Conservation (phyloP, 768 basidiomycete species). For the Gloeostereum incarnatum region DNA sequence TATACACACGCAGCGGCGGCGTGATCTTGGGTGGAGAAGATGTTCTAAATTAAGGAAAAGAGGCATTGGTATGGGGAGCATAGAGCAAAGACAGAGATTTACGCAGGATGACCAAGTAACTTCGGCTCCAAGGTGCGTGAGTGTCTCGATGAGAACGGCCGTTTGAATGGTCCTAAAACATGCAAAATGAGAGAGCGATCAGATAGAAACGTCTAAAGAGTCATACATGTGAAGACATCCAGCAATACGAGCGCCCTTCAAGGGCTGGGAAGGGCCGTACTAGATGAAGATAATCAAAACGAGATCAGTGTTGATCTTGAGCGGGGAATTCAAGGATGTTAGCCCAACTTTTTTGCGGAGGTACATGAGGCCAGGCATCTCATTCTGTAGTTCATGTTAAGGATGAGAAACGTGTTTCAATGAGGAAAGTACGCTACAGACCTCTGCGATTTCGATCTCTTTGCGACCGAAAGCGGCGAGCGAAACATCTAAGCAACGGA, state of each 20-base stretch:
- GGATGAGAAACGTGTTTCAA: not conserved
- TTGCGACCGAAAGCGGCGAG: constrained; percentile 99
- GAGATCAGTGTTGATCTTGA: constrained; percentile 14
- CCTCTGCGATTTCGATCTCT: constrained; percentile 99
- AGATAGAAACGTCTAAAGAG: not conserved
- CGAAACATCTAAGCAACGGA: constrained; percentile 58
- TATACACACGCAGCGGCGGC: constrained; percentile 85
- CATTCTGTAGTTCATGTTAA: constrained; percentile 44
- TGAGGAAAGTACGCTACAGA: constrained; percentile 29
- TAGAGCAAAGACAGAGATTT: constrained; percentile 19
- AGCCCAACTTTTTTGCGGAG: constrained; percentile 69
- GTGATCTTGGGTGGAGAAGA: constrained; percentile 99
- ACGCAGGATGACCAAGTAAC: constrained; percentile 99
- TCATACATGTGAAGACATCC: constrained; percentile 95
- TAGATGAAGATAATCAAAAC: constrained; percentile 20
- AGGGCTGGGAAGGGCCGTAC: constrained; percentile 75
- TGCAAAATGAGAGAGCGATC: constrained; percentile 4
- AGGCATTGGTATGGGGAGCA: not conserved
- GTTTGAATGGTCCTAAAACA: constrained; percentile 89
- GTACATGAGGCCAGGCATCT: constrained; percentile 96
- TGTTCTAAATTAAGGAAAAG: constrained; percentile 51
- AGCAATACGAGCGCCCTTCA: constrained; percentile 92
- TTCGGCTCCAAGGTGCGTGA: constrained; percentile 90
- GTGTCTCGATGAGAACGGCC: constrained; percentile 97
- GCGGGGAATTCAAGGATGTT: constrained; percentile 6